phyloP scores from a whole-genome alignment of 331 rosid genomes.

The Acacia pycnantha region DNA sequence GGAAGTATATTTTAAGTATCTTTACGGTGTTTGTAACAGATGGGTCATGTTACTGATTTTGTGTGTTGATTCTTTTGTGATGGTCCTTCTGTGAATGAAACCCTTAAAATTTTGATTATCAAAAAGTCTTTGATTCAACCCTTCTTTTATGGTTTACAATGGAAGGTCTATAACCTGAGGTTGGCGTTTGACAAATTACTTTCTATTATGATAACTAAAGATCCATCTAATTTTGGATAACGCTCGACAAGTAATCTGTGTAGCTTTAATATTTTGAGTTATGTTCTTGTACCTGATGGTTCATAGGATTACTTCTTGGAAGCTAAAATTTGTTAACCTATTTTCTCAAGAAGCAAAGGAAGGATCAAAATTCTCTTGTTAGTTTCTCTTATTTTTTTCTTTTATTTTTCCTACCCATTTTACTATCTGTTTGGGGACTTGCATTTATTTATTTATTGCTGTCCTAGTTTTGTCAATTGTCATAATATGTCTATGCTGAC shows the following conservation, averaged over 20 bases:
- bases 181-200: neutral
- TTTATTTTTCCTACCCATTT: neutral
- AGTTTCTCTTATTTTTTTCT: neutral
- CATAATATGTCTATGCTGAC: conserved; percentile 23
- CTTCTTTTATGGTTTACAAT: neutral
- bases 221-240: neutral
- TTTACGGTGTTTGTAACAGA: neutral
- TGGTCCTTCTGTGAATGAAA: neutral
- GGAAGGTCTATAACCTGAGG: neutral
- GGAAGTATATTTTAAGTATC: neutral
- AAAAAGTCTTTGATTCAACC: neutral
- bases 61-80: conserved; percentile 10
- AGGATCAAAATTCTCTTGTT: neutral
- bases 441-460: neutral
- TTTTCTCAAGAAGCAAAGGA: neutral
- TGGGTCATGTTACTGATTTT: neutral
- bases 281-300: conserved; percentile 6
- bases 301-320: neutral
- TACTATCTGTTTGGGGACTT: too few species aligned
- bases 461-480: neutral
- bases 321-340: conserved; percentile 6
- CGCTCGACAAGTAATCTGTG: neutral
- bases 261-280: conserved; percentile 1
- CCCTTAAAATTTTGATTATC: neutral
- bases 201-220: neutral